These are phyloP conservation scores for Annulohypoxylon bovei DNA, from an alignment of 495 filamentous ascomycete genomes.

Conservation along the genomic window DNA sequence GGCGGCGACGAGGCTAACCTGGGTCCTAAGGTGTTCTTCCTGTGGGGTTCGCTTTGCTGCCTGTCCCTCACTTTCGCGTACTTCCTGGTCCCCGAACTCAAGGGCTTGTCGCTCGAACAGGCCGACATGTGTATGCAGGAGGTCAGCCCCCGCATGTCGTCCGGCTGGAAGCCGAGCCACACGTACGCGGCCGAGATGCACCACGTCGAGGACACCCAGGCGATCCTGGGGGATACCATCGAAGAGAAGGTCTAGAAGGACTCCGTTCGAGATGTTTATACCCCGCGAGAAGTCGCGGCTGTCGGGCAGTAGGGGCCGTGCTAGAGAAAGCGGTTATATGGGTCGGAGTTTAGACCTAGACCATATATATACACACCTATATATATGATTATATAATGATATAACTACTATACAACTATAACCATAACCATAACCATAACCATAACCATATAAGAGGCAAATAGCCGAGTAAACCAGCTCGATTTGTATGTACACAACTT, in stretches of 20 bases:
- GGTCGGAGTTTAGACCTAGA: conserved; percentile 21
- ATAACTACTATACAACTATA: no score
- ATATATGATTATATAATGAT: not conserved
- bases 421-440: not conserved
- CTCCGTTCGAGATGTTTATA: not conserved
- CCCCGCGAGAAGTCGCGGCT: not conserved
- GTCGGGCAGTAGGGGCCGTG: not conserved
- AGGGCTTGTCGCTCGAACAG: conserved; percentile 81
- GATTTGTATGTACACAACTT: not conserved
- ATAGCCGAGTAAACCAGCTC: not conserved
- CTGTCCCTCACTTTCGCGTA: conserved; percentile 70
- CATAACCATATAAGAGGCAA: not conserved
- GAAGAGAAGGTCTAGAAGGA: conserved; percentile 44
- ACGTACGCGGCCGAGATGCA: conserved; percentile 71
- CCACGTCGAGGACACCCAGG: conserved; percentile 40
- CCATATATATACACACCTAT: not conserved
- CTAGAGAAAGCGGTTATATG: not conserved
- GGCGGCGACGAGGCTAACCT: conserved; percentile 64
- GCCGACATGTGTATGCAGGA: conserved; percentile 82
- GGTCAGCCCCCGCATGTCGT: conserved; percentile 64
- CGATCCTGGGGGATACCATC: conserved; percentile 23
- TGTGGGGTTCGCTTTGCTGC: conserved; percentile 70
- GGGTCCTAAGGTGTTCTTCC: conserved; percentile 72
- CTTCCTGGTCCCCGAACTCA: conserved; percentile 80
- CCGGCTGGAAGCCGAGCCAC: conserved; percentile 68